A percentile compares a stretch with the other conserved stretches of the same genome.
phyloP scores from a whole-genome alignment of 306 rosid genomes.

The Dalbergia cochinchinensis region DNA sequence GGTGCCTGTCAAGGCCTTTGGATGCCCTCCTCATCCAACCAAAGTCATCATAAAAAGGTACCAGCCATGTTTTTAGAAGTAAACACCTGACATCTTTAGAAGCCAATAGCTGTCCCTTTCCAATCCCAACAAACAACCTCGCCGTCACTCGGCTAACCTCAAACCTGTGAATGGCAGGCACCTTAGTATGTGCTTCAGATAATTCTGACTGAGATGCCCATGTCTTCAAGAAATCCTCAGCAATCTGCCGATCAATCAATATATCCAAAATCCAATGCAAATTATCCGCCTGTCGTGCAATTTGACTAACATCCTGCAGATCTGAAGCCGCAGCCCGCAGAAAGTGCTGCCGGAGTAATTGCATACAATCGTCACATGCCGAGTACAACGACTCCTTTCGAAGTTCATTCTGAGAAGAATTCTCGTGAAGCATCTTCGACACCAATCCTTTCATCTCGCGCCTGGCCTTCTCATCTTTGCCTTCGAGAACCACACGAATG shows the following conservation, averaged over 20 bases:
- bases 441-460: conserved; percentile 95
- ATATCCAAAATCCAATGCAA: conserved; percentile 96
- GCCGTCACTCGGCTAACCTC: conserved; percentile 96
- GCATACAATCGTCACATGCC: conserved; percentile 84
- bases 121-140: conserved; percentile 87
- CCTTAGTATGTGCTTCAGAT: conserved; percentile 77
- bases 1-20: conserved; percentile 88
- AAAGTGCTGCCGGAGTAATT: conserved; percentile 70
- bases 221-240: conserved; percentile 84
- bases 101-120: conserved; percentile 89
- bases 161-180: conserved; percentile 84
- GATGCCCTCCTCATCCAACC: conserved; percentile 99
- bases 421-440: conserved; percentile 91
- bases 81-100: conserved; percentile 84
- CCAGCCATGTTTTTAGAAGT: conserved; percentile 92
- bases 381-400: conserved; percentile 84
- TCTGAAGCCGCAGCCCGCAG: conserved; percentile 68
- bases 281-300: conserved; percentile 90
- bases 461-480: conserved; percentile 97
- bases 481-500: conserved; percentile 93
- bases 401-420: conserved; percentile 78
- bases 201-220: conserved; percentile 93
- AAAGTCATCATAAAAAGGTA: conserved; percentile 92
- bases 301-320: conserved; percentile 74
- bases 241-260: conserved; percentile 89